Conservation (phyloP, 2,329 filamentous ascomycete genomes). For the Exophiala phaeomuriformis region DNA sequence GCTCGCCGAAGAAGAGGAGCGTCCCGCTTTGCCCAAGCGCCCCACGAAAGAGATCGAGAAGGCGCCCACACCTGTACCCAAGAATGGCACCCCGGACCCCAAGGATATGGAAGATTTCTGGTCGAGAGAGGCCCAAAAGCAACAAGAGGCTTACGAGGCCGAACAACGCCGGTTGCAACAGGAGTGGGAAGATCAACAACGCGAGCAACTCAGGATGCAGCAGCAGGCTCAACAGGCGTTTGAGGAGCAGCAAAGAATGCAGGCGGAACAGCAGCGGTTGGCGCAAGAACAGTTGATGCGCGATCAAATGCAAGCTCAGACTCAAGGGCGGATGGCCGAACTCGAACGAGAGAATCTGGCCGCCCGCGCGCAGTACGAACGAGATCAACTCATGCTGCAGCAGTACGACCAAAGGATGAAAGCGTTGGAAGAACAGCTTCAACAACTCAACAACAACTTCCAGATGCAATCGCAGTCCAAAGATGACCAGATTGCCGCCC, state of each 20-base stretch:
- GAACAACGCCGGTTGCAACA: conserved; percentile 85
- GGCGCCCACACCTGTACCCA: conserved; percentile 60
- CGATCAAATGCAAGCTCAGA: conserved; percentile 88
- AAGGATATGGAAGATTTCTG: conserved; percentile 97
- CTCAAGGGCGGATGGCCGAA: conserved; percentile 90
- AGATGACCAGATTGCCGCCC: conserved; percentile 84
- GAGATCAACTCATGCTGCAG: conserved; percentile 93
- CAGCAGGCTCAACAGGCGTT: conserved; percentile 89
- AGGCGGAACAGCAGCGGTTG: conserved; percentile 81
- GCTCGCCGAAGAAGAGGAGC: conserved; percentile 73
- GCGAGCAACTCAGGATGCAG: conserved; percentile 73
- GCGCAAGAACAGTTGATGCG: conserved; percentile 84
- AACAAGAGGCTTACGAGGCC: conserved; percentile 90
- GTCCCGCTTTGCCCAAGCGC: conserved; percentile 72
- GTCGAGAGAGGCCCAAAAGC: conserved; percentile 83
- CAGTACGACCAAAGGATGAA: conserved; percentile 95
- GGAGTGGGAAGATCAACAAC: conserved; percentile 73
- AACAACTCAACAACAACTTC: conserved; percentile 72
- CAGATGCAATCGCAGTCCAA: conserved; percentile 80
- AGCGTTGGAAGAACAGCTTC: conserved; percentile 78
- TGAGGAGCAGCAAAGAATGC: conserved; percentile 81
- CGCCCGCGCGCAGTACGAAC: conserved; percentile 88
- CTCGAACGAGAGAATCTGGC: conserved; percentile 92
- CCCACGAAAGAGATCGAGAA: conserved; percentile 63
- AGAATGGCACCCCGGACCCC: conserved; percentile 63